Evolutionary conservation across 345 rosid genomes (phyloP).

Genomic region (Citrus australasica): DNA sequence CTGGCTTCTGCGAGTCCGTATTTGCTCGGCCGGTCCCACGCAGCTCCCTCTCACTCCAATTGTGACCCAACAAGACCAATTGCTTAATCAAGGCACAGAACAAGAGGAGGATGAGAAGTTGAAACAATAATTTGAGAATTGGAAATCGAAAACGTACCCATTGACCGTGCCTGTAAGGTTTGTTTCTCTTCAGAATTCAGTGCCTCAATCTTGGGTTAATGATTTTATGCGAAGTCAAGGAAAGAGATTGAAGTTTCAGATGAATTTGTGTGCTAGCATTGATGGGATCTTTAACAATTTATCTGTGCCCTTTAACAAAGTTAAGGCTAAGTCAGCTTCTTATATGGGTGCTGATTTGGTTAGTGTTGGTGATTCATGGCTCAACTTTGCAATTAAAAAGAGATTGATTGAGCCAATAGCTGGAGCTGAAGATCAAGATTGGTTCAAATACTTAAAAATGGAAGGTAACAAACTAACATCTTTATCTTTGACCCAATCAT

Average conservation of each 20-base stretch:
- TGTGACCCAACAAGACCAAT: background rate
- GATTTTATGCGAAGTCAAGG: too few relatives aligned
- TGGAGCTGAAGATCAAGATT: slow-evolving; percentile 63
- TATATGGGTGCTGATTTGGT: slow-evolving; percentile 64
- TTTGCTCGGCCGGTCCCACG: slow-evolving; percentile 44
- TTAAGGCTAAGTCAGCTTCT: slow-evolving; percentile 37
- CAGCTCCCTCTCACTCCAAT: background rate
- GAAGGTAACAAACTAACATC: slow-evolving; percentile 54
- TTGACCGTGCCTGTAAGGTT: too few relatives aligned
- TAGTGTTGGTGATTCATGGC: slow-evolving; percentile 81
- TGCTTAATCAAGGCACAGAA: background rate
- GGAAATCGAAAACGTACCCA: slow-evolving; percentile 67
- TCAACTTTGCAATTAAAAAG: slow-evolving; percentile 58
- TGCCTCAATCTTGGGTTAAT: too few relatives aligned
- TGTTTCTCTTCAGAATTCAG: too few relatives aligned
- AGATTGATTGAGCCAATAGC: slow-evolving; percentile 59
- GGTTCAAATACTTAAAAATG: slow-evolving; percentile 69
- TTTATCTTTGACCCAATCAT: too few relatives aligned
- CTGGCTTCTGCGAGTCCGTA: background rate
- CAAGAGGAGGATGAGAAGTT: slow-evolving; percentile 35
- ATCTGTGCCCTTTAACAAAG: background rate
- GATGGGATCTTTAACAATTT: too few relatives aligned
- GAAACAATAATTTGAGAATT: slow-evolving; percentile 60
- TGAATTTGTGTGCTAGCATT: too few relatives aligned
- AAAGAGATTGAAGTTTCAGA: too few relatives aligned